A percentile compares a stretch with the other conserved stretches of the same genome.
phyloP scores from a whole-genome alignment of 2,329 filamentous ascomycete genomes.

The Diaporthe batatas region DNA sequence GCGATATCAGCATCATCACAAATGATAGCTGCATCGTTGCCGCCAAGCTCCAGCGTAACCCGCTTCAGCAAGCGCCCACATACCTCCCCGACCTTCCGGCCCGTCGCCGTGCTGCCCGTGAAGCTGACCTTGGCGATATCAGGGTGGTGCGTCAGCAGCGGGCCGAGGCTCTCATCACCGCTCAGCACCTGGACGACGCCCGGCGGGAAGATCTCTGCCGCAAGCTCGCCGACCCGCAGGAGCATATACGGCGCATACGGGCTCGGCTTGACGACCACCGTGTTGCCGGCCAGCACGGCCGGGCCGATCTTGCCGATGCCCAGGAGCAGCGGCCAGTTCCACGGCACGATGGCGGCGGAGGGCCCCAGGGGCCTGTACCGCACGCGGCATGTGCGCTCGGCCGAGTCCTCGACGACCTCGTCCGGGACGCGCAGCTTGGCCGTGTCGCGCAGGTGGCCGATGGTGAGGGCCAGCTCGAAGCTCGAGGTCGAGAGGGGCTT shows the following conservation, averaged over 20 bases:
- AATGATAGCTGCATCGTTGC: conserved; percentile 55
- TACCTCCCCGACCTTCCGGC: conserved; percentile 56
- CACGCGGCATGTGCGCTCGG: conserved; percentile 31
- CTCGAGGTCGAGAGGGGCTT: conserved; percentile 40
- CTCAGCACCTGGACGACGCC: conserved; percentile 72
- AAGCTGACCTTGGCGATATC: conserved; percentile 73
- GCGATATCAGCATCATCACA: conserved; percentile 59
- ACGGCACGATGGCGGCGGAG: conserved; percentile 62
- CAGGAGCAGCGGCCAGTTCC: conserved; percentile 55
- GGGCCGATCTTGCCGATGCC: conserved; percentile 63
- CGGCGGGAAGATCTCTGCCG: conserved; percentile 68
- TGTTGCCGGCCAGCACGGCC: conserved; percentile 65
- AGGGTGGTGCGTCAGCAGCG: conserved; percentile 69
- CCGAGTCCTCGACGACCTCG: conserved; percentile 38
- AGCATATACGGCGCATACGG: conserved; percentile 69
- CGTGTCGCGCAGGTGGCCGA: conserved; percentile 38
- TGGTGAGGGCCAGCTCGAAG: conserved; percentile 38
- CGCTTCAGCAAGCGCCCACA: conserved; percentile 60
- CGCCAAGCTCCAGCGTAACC: conserved; percentile 58
- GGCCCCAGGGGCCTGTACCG: conserved; percentile 53
- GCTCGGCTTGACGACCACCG: conserved; percentile 68
- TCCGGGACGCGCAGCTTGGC: conserved; percentile 40
- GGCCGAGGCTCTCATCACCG: conserved; percentile 72
- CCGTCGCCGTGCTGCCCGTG: conserved; percentile 64
- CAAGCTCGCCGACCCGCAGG: conserved; percentile 72